Evolutionary conservation across 257 asterid genomes (phyloP), one percentile per base, ranked within the genome.

Genomic region (Solanum megistacrolobum): DNA sequence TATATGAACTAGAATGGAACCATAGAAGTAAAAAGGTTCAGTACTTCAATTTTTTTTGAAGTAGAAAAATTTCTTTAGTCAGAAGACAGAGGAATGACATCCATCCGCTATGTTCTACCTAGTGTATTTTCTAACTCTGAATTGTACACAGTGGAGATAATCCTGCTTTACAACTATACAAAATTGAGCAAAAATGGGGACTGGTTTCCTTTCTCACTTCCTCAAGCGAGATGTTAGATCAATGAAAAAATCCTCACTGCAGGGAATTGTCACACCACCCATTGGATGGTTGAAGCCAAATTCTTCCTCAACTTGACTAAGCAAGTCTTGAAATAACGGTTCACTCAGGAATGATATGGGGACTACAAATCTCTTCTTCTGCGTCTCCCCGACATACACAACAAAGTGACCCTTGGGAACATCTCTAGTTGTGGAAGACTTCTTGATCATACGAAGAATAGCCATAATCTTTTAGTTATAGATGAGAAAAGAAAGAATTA

Each of bases 201-300:
- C 14, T 41, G 20, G 27, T 78, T 78, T 43, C 38, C 65, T 79
- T 79, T 43, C 7, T 78, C 13, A 76, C 84, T 76, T 76, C 84
- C 62, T 39, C 84, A 94, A 83, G 4, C 73, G 75, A 9, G 93
- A 90, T 14, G 91, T 87, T 78, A 92, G 32, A 83, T 90, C 69
- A 21, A 83, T 12, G 74, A 94, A 94, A 10, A 87, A 36, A 16
- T 89, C 91, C 32, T 88, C 87, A 69, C 86, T 73, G 88, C 94
- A 93, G 9, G 94, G 95, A 35, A 94, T 90, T 9, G 94, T 93
- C 3, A 93, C 92, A 41, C 96, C 94, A 3, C 95, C 96, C 94
- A 91, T 92, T 5, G 94, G 95, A 89, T 92, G 95, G 69, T 90
- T 36, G 73, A 89, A 93, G 18, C 95, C 90, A 74, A 88, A 88